Conservation (phyloP, 352 stramenopile genomes). For the Globisporangium heterothallicum region DNA sequence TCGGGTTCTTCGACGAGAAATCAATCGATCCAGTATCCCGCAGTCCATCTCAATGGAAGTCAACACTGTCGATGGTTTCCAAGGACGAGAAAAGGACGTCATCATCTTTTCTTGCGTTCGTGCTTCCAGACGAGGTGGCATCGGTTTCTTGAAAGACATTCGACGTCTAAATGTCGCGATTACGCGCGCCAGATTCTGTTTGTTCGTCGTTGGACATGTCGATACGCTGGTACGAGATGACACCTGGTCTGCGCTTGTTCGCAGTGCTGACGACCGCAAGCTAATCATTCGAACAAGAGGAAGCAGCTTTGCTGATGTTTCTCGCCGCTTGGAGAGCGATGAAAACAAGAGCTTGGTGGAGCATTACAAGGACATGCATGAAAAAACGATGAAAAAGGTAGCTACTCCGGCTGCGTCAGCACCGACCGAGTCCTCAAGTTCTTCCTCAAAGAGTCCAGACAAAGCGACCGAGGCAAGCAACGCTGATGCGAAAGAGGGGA, state of each 20-base stretch:
- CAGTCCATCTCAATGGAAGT: slow-evolving; percentile 85
- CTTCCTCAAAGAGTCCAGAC: not conserved
- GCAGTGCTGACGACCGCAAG: slow-evolving; percentile 59
- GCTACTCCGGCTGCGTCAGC: not conserved
- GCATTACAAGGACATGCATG: slow-evolving; percentile 71
- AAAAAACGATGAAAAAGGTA: slow-evolving; percentile 45
- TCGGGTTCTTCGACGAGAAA: slow-evolving; percentile 58
- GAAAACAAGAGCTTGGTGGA: slow-evolving; percentile 29
- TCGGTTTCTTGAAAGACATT: slow-evolving; percentile 89
- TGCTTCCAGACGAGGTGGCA: slow-evolving; percentile 65
- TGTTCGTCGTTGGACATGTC: slow-evolving; percentile 85
- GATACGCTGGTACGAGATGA: slow-evolving; percentile 68
- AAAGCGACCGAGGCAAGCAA: not conserved
- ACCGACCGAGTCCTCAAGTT: not conserved
- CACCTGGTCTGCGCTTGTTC: slow-evolving; percentile 75
- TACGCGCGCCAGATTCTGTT: slow-evolving; percentile 82
- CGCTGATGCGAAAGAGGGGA: not conserved
- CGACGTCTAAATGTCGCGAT: slow-evolving; percentile 89
- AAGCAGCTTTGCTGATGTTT: slow-evolving; percentile 33
- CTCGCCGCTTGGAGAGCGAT: slow-evolving; percentile 36
- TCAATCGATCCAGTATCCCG: slow-evolving; percentile 44
- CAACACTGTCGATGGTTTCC: slow-evolving; percentile 97
- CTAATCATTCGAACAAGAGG: slow-evolving; percentile 54
- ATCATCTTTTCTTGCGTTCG: slow-evolving; percentile 98
- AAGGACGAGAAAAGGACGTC: slow-evolving; percentile 98